These are phyloP conservation scores for Aspergillus sclerotiicarbonarius DNA, from an alignment of 495 filamentous ascomycete genomes.

Conservation along the genomic window DNA sequence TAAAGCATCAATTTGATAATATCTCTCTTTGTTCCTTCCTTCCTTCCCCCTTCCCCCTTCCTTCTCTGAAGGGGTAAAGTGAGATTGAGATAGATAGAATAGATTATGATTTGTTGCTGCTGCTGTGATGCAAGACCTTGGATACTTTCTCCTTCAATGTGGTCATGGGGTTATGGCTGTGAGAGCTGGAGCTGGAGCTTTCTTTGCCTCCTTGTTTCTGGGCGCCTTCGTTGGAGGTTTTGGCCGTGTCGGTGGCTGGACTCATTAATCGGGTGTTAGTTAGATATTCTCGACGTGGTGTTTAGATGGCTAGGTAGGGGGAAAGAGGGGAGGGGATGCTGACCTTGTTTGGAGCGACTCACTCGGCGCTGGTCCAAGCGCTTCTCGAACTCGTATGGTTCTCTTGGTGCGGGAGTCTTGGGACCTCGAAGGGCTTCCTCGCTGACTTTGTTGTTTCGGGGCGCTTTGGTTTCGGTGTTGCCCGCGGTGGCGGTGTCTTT, in stretches of 20 bases:
- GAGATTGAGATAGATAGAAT: no score
- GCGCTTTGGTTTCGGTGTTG: not conserved
- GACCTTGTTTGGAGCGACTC: not conserved
- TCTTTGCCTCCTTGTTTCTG: not conserved
- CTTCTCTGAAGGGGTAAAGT: no score
- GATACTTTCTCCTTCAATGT: conserved; percentile 35
- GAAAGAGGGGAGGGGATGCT: not conserved
- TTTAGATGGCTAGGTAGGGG: not conserved
- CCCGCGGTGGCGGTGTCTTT: not conserved
- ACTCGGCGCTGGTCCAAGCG: conserved; percentile 13
- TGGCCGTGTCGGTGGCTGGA: not conserved
- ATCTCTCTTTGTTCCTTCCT: no score
- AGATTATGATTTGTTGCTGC: conserved; percentile 1
- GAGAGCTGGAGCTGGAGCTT: not conserved
- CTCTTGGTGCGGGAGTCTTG: conserved; percentile 25
- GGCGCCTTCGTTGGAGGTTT: not conserved
- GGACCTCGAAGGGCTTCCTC: conserved; percentile 38
- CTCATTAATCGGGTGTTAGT: not conserved
- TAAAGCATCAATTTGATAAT: no score
- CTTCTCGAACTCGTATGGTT: conserved; percentile 31
- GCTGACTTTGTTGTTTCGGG: conserved; percentile 23
- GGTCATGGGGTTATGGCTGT: conserved; percentile 13
- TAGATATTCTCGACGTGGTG: not conserved
- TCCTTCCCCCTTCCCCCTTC: no score
- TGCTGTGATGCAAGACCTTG: conserved; percentile 25